A percentile compares a stretch with the other conserved stretches of the same genome.
phyloP scores from a whole-genome alignment of 2,329 filamentous ascomycete species.

The Colletotrichum cereale region DNA sequence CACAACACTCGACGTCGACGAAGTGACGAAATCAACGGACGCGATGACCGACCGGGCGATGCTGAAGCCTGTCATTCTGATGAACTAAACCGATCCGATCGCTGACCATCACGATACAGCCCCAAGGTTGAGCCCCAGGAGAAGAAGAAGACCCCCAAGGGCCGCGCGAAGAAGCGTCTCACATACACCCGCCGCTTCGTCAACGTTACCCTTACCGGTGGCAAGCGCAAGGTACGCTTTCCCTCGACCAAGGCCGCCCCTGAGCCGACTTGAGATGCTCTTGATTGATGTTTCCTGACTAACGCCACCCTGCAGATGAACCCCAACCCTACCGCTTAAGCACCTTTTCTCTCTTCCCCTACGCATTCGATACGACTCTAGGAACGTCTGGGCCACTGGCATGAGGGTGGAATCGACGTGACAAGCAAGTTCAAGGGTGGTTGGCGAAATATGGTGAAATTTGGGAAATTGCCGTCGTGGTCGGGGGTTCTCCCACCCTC shows the following conservation, averaged over 20 bases:
- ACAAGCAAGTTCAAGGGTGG: slow-evolving; percentile 35
- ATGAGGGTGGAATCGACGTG: slow-evolving; percentile 41
- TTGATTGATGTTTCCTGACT: slow-evolving; percentile 6
- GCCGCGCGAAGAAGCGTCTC: slow-evolving; percentile 96
- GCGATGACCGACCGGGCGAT: slow-evolving; percentile 1
- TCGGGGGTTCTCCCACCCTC: slow-evolving; percentile 5
- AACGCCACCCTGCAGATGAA: slow-evolving; percentile 52
- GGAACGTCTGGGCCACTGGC: slow-evolving; percentile 41
- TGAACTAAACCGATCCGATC: slow-evolving; percentile 6
- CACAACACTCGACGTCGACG: not conserved
- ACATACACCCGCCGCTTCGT: slow-evolving; percentile 98
- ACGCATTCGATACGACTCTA: slow-evolving; percentile 42
- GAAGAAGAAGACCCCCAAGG: slow-evolving; percentile 98
- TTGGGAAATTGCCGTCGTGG: slow-evolving; percentile 34
- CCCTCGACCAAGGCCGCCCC: not conserved
- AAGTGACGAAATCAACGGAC: not conserved
- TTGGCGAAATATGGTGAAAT: slow-evolving; percentile 38
- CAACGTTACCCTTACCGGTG: slow-evolving; percentile 96
- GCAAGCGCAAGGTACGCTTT: slow-evolving; percentile 91
- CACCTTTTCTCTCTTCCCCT: slow-evolving; percentile 36
- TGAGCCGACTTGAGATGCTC: not conserved
- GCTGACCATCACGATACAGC: slow-evolving; percentile 37
- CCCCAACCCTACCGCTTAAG: slow-evolving; percentile 56
- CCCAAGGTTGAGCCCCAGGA: slow-evolving; percentile 85
- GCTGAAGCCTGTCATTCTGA: not conserved